These are phyloP conservation scores for Solanum sitiens DNA, from an alignment of 257 asterid species.

Conservation along the genomic window DNA sequence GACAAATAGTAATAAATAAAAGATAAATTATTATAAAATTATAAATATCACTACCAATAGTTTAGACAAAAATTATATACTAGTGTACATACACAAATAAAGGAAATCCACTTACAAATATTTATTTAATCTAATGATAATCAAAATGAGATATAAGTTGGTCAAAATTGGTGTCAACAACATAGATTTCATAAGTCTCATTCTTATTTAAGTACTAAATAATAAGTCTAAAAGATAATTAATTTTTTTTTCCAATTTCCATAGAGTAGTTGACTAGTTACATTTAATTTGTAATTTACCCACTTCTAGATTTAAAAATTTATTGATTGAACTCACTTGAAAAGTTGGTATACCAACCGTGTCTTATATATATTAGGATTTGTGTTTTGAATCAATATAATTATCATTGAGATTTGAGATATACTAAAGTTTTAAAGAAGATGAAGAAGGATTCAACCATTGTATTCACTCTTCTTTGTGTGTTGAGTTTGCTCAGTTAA, in stretches of 20 bases:
- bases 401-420: not conserved
- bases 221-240: not conserved
- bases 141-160: too few species aligned
- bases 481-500: not conserved
- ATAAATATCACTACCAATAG: too few species aligned
- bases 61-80: too few species aligned
- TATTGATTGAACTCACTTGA: not conserved
- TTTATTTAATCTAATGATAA: too few species aligned
- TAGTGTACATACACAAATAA: too few species aligned
- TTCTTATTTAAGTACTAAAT: not conserved
- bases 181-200: too few species aligned
- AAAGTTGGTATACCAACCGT: not conserved
- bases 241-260: not conserved
- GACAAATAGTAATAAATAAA: too few species aligned
- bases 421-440: not conserved
- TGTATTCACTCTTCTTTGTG: not conserved
- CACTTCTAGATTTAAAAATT: not conserved
- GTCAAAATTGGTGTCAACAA: too few species aligned
- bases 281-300: not conserved
- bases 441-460: not conserved
- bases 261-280: not conserved
- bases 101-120: too few species aligned
- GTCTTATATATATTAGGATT: not conserved
- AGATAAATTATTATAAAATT: too few species aligned
- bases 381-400: not conserved